Evolutionary conservation across 495 filamentous ascomycete genomes (phyloP).

Genomic region (Xylaria nigripes): DNA sequence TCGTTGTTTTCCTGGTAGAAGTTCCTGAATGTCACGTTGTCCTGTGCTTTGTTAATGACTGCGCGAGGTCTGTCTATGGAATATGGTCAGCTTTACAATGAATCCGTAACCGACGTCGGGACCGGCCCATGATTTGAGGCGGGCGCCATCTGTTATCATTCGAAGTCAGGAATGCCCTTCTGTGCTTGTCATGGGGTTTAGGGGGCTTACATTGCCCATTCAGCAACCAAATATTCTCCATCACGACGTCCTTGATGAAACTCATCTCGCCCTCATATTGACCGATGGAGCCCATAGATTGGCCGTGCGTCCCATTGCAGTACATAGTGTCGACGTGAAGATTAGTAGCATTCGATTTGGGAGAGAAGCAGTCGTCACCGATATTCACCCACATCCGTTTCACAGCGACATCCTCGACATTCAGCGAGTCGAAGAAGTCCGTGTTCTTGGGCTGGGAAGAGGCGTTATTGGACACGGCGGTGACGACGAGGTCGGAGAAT

Average conservation of each 20-base stretch:
- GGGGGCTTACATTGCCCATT: slow-evolving; percentile 31
- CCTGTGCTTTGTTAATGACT: slow-evolving; percentile 8
- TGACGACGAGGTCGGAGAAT: slow-evolving; percentile 45
- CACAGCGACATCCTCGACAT: slow-evolving; percentile 40
- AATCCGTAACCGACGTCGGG: slow-evolving; percentile 46
- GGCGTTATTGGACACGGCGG: slow-evolving; percentile 45
- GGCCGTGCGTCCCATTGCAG: slow-evolving; percentile 51
- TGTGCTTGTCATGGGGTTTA: not conserved
- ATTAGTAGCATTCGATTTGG: slow-evolving; percentile 51
- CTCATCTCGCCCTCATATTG: slow-evolving; percentile 47
- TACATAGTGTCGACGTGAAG: slow-evolving; percentile 50
- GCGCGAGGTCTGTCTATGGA: not conserved
- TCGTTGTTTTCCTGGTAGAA: slow-evolving; percentile 50
- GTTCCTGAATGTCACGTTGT: slow-evolving; percentile 52
- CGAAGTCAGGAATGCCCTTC: not conserved
- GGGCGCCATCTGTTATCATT: slow-evolving; percentile 33
- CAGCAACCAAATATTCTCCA: slow-evolving; percentile 49
- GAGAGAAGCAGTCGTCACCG: slow-evolving; percentile 53
- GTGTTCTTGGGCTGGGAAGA: slow-evolving; percentile 47
- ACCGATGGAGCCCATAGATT: slow-evolving; percentile 51
- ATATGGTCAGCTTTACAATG: slow-evolving; percentile 29
- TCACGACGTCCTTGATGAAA: slow-evolving; percentile 45
- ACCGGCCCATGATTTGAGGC: slow-evolving; percentile 51
- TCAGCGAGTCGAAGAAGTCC: slow-evolving; percentile 51
- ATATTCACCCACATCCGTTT: slow-evolving; percentile 44